Percentiles rank a stretch among this genome's conserved stretches.
Evolutionary conservation across 164 flowering plant species (phyloP).

Genomic region (Nelumbo lutea): DNA sequence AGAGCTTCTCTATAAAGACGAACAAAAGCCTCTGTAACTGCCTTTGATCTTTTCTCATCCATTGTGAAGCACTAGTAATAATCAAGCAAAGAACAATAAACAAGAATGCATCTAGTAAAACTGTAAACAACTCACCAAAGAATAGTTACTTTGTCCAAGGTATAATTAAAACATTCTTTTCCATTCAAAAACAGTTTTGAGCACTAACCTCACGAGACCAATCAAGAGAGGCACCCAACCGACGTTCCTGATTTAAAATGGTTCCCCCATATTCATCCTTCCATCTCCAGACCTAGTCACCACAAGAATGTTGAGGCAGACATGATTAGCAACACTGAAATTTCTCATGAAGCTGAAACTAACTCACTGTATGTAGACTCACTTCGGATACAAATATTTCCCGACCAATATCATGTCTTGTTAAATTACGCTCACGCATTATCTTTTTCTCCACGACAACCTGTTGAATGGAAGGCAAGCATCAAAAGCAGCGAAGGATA

Average conservation of each 20-base stretch:
- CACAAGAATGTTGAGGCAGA: constrained; percentile 11
- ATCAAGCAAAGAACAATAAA: background rate
- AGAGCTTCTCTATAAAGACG: constrained; percentile 70
- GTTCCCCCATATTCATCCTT: constrained; percentile 82
- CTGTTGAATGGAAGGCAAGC: constrained; percentile 33
- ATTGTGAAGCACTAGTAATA: constrained; percentile 77
- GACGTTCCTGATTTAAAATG: constrained; percentile 69
- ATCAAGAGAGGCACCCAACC: constrained; percentile 93
- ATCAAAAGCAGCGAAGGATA: constrained; percentile 2
- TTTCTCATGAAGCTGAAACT: constrained; percentile 2
- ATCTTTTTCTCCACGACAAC: constrained; percentile 97
- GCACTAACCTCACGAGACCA: constrained; percentile 93
- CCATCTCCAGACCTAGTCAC: constrained; percentile 91
- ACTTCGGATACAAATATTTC: constrained; percentile 80
- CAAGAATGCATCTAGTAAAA: background rate
- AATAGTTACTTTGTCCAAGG: background rate
- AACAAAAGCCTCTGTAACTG: constrained; percentile 96
- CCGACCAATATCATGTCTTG: constrained; percentile 92
- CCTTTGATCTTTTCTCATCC: constrained; percentile 85
- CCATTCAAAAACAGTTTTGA: background rate
- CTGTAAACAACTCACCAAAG: background rate
- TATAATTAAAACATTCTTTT: background rate
- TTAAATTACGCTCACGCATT: constrained; percentile 74
- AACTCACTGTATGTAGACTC: constrained; percentile 25
- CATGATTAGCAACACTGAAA: background rate